Base-by-base conservation (phyloP, 2,329 filamentous ascomycete species). In the Fusarium dimerum region DNA sequence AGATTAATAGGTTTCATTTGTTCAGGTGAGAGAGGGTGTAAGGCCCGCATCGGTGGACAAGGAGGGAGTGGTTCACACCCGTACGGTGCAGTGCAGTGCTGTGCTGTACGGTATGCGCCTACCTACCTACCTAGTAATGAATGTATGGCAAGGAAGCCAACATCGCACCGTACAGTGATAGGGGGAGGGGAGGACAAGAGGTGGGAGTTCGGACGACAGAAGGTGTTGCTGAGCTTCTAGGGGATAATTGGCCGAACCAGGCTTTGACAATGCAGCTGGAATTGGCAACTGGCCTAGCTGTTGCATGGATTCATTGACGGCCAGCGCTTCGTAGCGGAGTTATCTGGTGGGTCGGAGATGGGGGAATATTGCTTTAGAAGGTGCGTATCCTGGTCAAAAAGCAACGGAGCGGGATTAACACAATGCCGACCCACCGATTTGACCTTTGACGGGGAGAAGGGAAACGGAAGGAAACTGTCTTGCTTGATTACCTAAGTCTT, bases 1-100 rank as follows among this genome's bases (percentile, higher is more conserved):
- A 54, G 43, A 48, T 40, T 53, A 52, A 41, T 47, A 43, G 55
- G 57, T 48, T 58, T 51, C 58, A 61, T 48, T 44, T 43, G 45
- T 51, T 45, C 46, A 44, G n/a, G 43, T 44, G 26, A 36, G 9
- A 26, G 20, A 26, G 20, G 20, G 20, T 26, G 20, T 26, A 26
- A 26, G 20, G 20, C 20, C 20, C 20, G 20, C 20, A 26, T 26
- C 7, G 20, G 20, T 26, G 20, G 20, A 26, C 20, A 26, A 26
- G 20, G 20, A 26, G 20, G 20, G 20, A 26, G 20, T 26, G 20
- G 20, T 26, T 26, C 20, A 26, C 7, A 7, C 7, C 20, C 20
- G 20, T 26, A 26, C 20, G 5, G 20, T 26, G 20, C 20, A 5
- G 20, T 26, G 7, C 20, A 5, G 20, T 26, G 55, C 47, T 7